Base-by-base conservation (phyloP, 495 filamentous ascomycete genomes). In the Penicillium verhagenii region DNA sequence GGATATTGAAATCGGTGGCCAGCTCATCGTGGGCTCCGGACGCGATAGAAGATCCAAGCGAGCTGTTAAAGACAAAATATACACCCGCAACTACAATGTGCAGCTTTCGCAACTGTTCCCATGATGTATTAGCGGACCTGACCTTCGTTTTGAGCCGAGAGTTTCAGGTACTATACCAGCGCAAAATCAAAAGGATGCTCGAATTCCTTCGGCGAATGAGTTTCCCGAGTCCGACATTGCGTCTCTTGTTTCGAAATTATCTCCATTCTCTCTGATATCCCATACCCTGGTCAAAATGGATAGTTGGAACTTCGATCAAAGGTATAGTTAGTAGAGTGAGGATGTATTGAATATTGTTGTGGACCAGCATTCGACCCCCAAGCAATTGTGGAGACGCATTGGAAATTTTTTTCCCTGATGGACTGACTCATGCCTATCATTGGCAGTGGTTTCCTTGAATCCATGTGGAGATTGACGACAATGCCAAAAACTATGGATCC, bases 11-110 rank as follows among this genome's bases (percentile, higher is more conserved):
- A 52, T 52, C 13, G 5, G 11, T 19, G 19, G 47, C 31, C 23
- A 50, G 31, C 11, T 50, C 47, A 50, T 50, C 47, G 19, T 38
- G 29, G 31, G 47, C 47, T n/a, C 47, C 47, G 21, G 47, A 50
- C 23, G 47, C 47, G 38, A 50, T 50, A 2, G 47, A 50, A 21
- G 47, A 50, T 24, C 47, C 47, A 25, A 50, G 23, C 5, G 47
- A 50, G 29, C 47, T 50, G 16, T 50, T 50, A 20, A 50, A 50
- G 0, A 50, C 47, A 38, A 50, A 50, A 35, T 37, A 50, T 31
- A 50, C 31, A 35, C 47, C 47, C 1, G 47, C 47, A 20, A 50
- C 29, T 35, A 50, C 47, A 20, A 50, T 37, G 10, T 50, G 47
- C 21, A 50, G 47, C 29, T 50, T 50, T 14, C 31, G 47, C 16